These are phyloP conservation scores for Stropharia rugosoannulata DNA, from an alignment of 768 basidiomycete species.

Conservation along the genomic window DNA sequence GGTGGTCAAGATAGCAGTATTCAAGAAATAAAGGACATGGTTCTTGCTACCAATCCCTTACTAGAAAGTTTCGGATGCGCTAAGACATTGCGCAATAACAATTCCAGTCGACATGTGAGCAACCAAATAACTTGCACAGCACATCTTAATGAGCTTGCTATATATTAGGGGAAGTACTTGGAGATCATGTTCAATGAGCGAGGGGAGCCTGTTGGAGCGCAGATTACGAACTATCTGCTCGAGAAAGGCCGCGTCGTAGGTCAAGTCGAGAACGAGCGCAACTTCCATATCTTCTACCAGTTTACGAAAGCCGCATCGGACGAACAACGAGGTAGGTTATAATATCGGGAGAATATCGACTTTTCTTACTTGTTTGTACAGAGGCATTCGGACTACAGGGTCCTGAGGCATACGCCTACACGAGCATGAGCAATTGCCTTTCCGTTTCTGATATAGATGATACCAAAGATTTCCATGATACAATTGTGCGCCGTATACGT, in stretches of 20 bases:
- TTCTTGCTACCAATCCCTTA: conserved; percentile 95
- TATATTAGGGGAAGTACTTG: conserved; percentile 88
- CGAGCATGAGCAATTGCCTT: conserved; percentile 87
- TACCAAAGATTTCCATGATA: conserved; percentile 82
- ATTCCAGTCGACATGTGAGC: conserved; percentile 95
- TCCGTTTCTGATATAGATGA: conserved; percentile 93
- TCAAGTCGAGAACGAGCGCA: conserved; percentile 93
- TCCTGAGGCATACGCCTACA: conserved; percentile 94
- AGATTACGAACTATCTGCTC: conserved; percentile 97
- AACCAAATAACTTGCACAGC: neutral
- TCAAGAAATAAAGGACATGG: conserved; percentile 99
- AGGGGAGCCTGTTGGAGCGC: conserved; percentile 94
- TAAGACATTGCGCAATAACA: conserved; percentile 98
- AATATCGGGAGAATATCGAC: neutral
- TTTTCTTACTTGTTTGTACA: conserved; percentile 30
- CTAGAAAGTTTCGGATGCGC: conserved; percentile 99
- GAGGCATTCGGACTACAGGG: conserved; percentile 95
- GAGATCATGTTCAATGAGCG: conserved; percentile 98
- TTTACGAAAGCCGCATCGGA: conserved; percentile 94
- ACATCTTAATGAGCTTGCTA: conserved; percentile 20
- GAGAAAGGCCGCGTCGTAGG: conserved; percentile 98
- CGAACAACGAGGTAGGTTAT: conserved; percentile 76
- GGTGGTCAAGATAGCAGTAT: conserved; percentile 88
- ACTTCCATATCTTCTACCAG: conserved; percentile 99
- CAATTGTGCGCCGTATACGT: conserved; percentile 57